Percentiles rank a stretch among this genome's conserved stretches.
Evolutionary conservation across 2,329 filamentous ascomycete genomes (phyloP).

Genomic region (Huntiella moniliformis): DNA sequence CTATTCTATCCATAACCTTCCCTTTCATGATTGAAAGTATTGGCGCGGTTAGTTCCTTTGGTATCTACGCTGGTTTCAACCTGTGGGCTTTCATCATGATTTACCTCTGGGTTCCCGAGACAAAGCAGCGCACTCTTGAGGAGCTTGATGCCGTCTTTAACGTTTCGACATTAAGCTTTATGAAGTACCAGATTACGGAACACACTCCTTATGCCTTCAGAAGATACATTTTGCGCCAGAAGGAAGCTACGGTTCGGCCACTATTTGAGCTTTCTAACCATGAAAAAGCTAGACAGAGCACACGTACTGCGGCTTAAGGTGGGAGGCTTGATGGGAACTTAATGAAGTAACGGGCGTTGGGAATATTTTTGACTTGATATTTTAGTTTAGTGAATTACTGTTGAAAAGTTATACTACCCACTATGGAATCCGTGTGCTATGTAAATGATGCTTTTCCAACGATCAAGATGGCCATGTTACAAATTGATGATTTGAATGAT

Average conservation of each 20-base stretch:
- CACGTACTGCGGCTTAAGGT: no score
- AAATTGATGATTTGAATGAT: no score
- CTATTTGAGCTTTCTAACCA: constrained; percentile 10
- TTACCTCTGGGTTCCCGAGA: constrained; percentile 38
- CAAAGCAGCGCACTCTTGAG: constrained; percentile 34
- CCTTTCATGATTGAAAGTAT: constrained; percentile 24
- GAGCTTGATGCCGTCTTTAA: constrained; percentile 32
- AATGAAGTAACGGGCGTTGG: no score
- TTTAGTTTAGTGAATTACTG: no score
- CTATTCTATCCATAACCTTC: constrained; percentile 31
- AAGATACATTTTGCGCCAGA: constrained; percentile 13
- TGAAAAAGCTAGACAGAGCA: not conserved
- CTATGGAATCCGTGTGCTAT: no score
- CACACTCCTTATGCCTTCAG: constrained; percentile 23
- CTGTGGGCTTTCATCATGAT: constrained; percentile 35
- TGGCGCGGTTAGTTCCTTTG: constrained; percentile 20
- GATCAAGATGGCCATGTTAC: no score
- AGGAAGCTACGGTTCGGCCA: constrained; percentile 7
- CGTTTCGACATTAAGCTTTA: constrained; percentile 23
- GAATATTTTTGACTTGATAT: no score
- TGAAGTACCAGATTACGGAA: constrained; percentile 21
- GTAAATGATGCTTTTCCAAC: no score
- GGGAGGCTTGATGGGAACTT: no score
- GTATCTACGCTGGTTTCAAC: constrained; percentile 37
- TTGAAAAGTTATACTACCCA: no score